These are phyloP conservation scores for Pistacia atlantica DNA, from an alignment of 345 rosid species.

Conservation along the genomic window DNA sequence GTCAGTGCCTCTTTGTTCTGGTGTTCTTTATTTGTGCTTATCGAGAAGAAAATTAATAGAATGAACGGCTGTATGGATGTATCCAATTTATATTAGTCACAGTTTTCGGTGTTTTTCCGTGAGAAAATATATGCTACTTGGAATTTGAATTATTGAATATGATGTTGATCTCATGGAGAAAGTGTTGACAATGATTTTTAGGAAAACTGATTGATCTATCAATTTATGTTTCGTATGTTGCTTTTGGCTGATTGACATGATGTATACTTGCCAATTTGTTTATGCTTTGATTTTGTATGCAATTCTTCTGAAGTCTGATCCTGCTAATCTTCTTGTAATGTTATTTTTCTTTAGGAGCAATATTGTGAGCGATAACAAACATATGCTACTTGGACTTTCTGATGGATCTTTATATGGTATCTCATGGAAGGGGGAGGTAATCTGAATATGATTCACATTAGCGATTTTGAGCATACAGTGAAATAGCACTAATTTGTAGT, in stretches of 20 bases:
- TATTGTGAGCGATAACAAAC: conserved; percentile 70
- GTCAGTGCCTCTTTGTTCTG: background rate
- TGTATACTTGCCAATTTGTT: background rate
- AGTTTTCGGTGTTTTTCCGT: background rate
- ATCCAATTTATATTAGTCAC: background rate
- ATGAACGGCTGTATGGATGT: background rate
- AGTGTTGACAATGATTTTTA: background rate
- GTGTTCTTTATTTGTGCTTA: too few relatives aligned
- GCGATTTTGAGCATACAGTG: background rate
- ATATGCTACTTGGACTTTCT: conserved; percentile 88
- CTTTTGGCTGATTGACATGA: conserved; percentile 1
- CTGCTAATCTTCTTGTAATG: conserved; percentile 15
- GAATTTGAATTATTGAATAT: background rate
- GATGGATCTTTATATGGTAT: conserved; percentile 77
- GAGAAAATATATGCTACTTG: background rate
- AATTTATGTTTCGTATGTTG: background rate
- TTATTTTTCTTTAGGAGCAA: conserved; percentile 67
- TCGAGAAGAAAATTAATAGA: background rate
- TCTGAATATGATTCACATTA: conserved; percentile 15
- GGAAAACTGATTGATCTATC: background rate
- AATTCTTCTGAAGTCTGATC: conserved; percentile 15
- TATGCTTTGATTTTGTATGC: background rate
- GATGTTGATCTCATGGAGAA: background rate
- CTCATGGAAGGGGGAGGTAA: conserved; percentile 99
- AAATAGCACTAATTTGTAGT: background rate